A percentile compares a stretch with the other conserved stretches of the same genome.
phyloP scores from a whole-genome alignment of 768 basidiomycete species.

The Saitozyma podzolica region DNA sequence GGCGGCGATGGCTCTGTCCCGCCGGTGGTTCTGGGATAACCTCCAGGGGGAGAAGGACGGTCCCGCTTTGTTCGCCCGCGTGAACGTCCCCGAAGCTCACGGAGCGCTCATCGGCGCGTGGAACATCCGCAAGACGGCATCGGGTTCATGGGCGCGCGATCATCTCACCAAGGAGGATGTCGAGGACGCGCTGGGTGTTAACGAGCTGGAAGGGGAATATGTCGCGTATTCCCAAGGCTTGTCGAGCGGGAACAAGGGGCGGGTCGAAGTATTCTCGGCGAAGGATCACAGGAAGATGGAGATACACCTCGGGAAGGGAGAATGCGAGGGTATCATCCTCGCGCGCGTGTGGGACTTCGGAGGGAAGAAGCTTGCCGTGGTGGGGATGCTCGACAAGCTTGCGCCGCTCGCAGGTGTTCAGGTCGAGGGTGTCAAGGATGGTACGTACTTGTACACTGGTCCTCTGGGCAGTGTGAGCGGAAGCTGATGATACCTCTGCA shows the following conservation, averaged over 20 bases:
- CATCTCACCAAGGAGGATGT: slow-evolving; percentile 20
- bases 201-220: slow-evolving; percentile 4
- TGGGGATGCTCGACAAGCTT: slow-evolving; percentile 34
- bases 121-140: slow-evolving; percentile 24
- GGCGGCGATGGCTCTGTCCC: slow-evolving; percentile 14
- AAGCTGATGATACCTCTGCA: no score
- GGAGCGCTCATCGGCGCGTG: slow-evolving; percentile 30
- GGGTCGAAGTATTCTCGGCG: not conserved
- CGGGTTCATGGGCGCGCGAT: slow-evolving; percentile 17
- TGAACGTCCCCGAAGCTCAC: slow-evolving; percentile 7
- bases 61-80: slow-evolving; percentile 23
- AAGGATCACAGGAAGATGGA: not conserved
- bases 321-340: slow-evolving; percentile 19
- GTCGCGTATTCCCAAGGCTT: slow-evolving; percentile 2
- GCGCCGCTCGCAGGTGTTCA: slow-evolving; percentile 15
- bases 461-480: no score
- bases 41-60: slow-evolving; percentile 21
- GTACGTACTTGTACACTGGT: not conserved
- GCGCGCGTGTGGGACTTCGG: slow-evolving; percentile 17
- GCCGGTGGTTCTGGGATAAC: slow-evolving; percentile 36
- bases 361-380: slow-evolving; percentile 15
- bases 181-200: slow-evolving; percentile 20
- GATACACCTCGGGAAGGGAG: slow-evolving; percentile 12
- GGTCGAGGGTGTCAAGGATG: not conserved
- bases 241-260: not conserved